These are phyloP conservation scores for Macroventuria anomochaeta DNA, from an alignment of 2,329 filamentous ascomycete genomes.

Conservation along the genomic window DNA sequence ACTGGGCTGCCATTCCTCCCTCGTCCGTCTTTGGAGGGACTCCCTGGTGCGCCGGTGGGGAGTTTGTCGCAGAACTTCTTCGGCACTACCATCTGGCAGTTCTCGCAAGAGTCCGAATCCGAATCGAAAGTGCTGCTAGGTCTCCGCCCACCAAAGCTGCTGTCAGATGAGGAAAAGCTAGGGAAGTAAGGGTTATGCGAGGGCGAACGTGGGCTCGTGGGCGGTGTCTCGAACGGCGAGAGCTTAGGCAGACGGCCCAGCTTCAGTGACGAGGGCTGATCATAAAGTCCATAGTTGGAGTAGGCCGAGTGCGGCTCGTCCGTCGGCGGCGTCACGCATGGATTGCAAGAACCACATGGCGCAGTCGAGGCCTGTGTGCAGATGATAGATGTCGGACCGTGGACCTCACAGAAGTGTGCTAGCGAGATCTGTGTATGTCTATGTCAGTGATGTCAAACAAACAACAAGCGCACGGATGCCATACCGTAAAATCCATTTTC, in stretches of 20 bases:
- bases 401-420: slow-evolving; percentile 68
- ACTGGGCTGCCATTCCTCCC: slow-evolving; percentile 61
- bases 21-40: slow-evolving; percentile 56
- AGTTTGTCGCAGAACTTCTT: slow-evolving; percentile 61
- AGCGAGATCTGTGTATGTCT: slow-evolving; percentile 60
- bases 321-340: slow-evolving; percentile 52
- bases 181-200: slow-evolving; percentile 60
- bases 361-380: slow-evolving; percentile 65
- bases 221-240: slow-evolving; percentile 51
- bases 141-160: slow-evolving; percentile 40
- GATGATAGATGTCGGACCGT: slow-evolving; percentile 67
- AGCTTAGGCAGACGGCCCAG: slow-evolving; percentile 43
- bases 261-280: slow-evolving; percentile 41
- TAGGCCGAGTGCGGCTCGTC: slow-evolving; percentile 45
- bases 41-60: slow-evolving; percentile 60
- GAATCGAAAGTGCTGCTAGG: slow-evolving; percentile 50
- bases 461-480: slow-evolving; percentile 13
- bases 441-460: slow-evolving; percentile 26
- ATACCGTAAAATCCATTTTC: slow-evolving; percentile 52
- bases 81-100: slow-evolving; percentile 63
- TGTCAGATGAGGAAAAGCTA: slow-evolving; percentile 40
- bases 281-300: slow-evolving; percentile 44
- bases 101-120: slow-evolving; percentile 63
- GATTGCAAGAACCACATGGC: slow-evolving; percentile 61
- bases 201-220: slow-evolving; percentile 50